Percentiles rank a stretch among this genome's conserved stretches.
These are phyloP conservation scores for Citrus sp. DNA, from an alignment of 345 rosid species.

Conservation along the genomic window DNA sequence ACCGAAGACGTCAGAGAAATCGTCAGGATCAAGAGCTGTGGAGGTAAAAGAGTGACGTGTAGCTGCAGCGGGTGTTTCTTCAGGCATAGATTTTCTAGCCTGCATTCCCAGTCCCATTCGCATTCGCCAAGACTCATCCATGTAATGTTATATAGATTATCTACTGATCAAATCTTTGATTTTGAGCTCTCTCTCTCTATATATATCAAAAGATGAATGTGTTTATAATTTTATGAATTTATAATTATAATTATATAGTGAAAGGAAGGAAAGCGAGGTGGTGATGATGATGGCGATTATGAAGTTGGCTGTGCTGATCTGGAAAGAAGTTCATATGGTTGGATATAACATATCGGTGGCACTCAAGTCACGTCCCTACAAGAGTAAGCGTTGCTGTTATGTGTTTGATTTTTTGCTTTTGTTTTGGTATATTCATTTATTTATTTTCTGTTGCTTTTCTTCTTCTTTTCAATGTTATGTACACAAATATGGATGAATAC, in stretches of 20 bases:
- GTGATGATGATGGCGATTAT: background rate
- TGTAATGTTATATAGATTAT: background rate
- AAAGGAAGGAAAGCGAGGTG: background rate
- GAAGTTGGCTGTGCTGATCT: background rate
- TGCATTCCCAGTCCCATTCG: slow-evolving; percentile 71
- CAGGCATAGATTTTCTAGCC: background rate
- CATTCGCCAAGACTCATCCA: slow-evolving; percentile 91
- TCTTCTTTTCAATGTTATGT: too few relatives aligned
- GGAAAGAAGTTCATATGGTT: background rate
- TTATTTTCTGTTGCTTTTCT: background rate
- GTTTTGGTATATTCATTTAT: background rate
- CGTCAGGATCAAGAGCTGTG: slow-evolving; percentile 36
- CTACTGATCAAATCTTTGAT: background rate
- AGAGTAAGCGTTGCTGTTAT: background rate
- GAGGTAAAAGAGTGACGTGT: slow-evolving; percentile 25
- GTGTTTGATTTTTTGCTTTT: background rate
- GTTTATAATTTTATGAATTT: background rate
- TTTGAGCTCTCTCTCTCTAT: too few relatives aligned
- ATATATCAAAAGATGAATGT: background rate
- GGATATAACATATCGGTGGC: background rate
- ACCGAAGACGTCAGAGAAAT: slow-evolving; percentile 86
- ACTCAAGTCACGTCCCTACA: background rate
- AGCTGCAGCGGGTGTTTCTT: background rate
- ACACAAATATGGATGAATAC: too few relatives aligned
- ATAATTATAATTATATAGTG: background rate